Base-by-base conservation (phyloP, 768 basidiomycete genomes). In the Psilocybe tampanensis region DNA sequence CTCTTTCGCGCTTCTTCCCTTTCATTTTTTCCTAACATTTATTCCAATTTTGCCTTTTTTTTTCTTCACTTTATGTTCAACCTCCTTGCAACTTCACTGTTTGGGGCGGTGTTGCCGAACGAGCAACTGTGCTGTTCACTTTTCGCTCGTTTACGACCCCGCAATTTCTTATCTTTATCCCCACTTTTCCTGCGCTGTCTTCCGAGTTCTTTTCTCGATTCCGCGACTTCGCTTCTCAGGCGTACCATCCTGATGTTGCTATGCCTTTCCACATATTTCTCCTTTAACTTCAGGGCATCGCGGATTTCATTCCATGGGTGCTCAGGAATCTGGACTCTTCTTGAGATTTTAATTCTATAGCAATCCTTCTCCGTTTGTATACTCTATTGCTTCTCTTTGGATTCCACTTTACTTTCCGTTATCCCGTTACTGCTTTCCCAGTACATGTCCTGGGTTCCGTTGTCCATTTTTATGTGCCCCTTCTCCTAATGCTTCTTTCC, bases 181-280 rank as follows among this genome's bases (percentile, higher is more conserved):
- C 55, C 55, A 51, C 55, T 32, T 32, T 51, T 17, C 23, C 33
- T 36, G 33, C 55, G n/a, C 55, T 19, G 26, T 42, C 54, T 43
- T 48, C 29, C n/a, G 43, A 36, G 50, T 52, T 39, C 50, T 52
- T 18, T 52, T 51, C 48, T 56, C 44, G 32, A 44, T 56, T 45
- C 29, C n/a, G n/a, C 29, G 24, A 39, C 33, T 18, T 56, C 44
- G 55, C 33, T 51, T 51, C 32, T 29, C 49, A 29, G 50, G 55
- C 33, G 48, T 45, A 51, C 29, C 13, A 21, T 49, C 48, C 49
- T 23, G 33, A 29, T 24, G 42, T 36, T 50, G 29, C 49, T 48
- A 45, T 44, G 48, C 36, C 48, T 51, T 56, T 36, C 32, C 48
- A 51, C 18, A 11, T 42, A 21, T 56, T 50, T 18, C 55, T 44